Evolutionary conservation across 805 yeast genomes (phyloP).

Genomic region (Deakozyma indianensis): DNA sequence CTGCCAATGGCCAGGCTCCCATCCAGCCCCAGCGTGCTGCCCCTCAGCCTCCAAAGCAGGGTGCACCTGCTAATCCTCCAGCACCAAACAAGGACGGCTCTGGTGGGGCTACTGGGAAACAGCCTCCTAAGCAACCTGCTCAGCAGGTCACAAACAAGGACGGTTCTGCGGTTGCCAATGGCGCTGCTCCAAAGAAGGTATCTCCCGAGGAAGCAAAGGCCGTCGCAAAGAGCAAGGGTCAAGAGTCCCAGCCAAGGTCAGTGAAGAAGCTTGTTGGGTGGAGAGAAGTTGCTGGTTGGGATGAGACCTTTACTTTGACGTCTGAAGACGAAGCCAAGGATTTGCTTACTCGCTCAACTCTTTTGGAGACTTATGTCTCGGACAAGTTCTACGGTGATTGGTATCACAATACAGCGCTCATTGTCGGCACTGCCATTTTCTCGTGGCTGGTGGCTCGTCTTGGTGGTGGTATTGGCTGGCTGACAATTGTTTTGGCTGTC

Average conservation of each 20-base stretch:
- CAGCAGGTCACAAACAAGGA: slow-evolving; percentile 4
- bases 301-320: slow-evolving; percentile 47
- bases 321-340: slow-evolving; percentile 55
- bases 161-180: slow-evolving; percentile 4
- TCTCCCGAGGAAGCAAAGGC: slow-evolving; percentile 7
- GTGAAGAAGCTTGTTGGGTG: slow-evolving; percentile 58
- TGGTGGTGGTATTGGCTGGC: slow-evolving; percentile 64
- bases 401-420: slow-evolving; percentile 77
- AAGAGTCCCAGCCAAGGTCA: slow-evolving; percentile 3
- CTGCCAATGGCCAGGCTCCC: neutral
- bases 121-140: slow-evolving; percentile 3
- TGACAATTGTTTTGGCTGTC: slow-evolving; percentile 54
- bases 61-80: neutral
- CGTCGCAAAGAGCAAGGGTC: slow-evolving; percentile 18
- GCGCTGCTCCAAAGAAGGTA: slow-evolving; percentile 6
- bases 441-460: slow-evolving; percentile 74
- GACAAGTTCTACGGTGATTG: slow-evolving; percentile 81
- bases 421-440: slow-evolving; percentile 50
- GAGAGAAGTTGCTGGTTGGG: slow-evolving; percentile 89
- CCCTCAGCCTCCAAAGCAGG: neutral
- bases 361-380: slow-evolving; percentile 64
- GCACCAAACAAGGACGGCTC: neutral
- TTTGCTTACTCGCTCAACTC: slow-evolving; percentile 51
- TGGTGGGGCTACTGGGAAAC: slow-evolving; percentile 1
- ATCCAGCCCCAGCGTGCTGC: slow-evolving; percentile 2